phyloP scores from a whole-genome alignment of 208 protist genomes.

The Crithidia sp. region DNA sequence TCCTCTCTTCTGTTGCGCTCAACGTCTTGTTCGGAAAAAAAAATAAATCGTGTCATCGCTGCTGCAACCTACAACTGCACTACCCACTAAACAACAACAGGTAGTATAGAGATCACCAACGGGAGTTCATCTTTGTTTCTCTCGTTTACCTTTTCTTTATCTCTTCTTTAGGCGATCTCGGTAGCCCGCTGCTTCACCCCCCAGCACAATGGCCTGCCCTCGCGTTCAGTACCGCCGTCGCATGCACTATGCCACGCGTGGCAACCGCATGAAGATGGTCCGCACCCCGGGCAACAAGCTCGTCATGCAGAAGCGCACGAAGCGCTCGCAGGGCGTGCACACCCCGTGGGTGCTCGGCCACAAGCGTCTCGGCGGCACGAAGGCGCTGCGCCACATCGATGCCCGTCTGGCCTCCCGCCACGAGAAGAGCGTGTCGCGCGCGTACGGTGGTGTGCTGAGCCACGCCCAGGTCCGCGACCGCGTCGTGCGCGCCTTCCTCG shows the following conservation, averaged over 20 bases:
- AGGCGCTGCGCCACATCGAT: constrained; percentile 90
- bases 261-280: constrained; percentile 84
- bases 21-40: too few relatives aligned
- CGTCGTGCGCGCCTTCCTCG: constrained; percentile 98
- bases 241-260: constrained; percentile 80
- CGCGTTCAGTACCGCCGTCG: constrained; percentile 81
- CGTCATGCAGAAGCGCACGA: constrained; percentile 94
- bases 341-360: constrained; percentile 93
- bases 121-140: background rate
- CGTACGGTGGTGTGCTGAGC: constrained; percentile 97
- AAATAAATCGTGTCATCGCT: too few relatives aligned
- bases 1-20: constrained; percentile 2
- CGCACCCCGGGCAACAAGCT: constrained; percentile 94
- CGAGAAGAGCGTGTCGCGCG: constrained; percentile 95
- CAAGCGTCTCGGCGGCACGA: constrained; percentile 92
- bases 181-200: background rate
- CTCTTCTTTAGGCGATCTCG: background rate
- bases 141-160: constrained; percentile 1
- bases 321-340: constrained; percentile 93
- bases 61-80: too few relatives aligned
- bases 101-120: background rate
- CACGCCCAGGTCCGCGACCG: constrained; percentile 95
- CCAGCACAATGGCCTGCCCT: constrained; percentile 55
- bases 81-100: too few relatives aligned
- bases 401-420: constrained; percentile 85